Conservation (phyloP, 768 basidiomycete genomes). For the Collybiopsis luxurians region DNA sequence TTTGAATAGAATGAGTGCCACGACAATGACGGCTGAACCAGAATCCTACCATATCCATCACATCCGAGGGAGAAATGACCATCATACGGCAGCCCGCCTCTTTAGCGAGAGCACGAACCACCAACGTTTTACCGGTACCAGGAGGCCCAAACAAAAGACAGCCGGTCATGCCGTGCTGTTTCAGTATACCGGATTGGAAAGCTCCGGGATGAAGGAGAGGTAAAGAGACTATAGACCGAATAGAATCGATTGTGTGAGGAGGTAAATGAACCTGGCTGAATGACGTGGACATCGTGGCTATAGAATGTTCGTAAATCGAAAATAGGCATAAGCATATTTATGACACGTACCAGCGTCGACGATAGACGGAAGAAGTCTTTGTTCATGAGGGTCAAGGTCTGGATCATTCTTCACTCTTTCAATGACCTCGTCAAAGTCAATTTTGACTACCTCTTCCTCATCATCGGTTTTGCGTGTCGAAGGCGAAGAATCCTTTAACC, state of each 20-base stretch:
- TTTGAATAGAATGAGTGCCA: not conserved
- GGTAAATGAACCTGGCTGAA: conserved; percentile 90
- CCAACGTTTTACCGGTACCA: conserved; percentile 87
- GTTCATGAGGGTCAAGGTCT: conserved; percentile 79
- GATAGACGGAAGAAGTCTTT: conserved; percentile 77
- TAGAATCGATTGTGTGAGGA: conserved; percentile 83
- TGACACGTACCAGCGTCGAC: conserved; percentile 66
- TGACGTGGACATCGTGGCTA: conserved; percentile 75
- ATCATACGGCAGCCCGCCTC: conserved; percentile 95
- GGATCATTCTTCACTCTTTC: conserved; percentile 74
- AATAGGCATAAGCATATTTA: conserved; percentile 7
- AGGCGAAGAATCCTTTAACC: conserved; percentile 52
- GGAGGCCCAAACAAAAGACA: conserved; percentile 92
- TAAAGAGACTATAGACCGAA: conserved; percentile 87
- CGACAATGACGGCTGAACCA: not conserved
- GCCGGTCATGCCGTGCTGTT: conserved; percentile 88
- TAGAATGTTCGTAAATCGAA: conserved; percentile 7
- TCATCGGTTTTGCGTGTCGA: conserved; percentile 29
- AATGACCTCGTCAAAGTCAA: conserved; percentile 64
- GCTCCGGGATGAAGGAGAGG: conserved; percentile 85
- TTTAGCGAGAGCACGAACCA: conserved; percentile 87
- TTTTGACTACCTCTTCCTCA: conserved; percentile 33
- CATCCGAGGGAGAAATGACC: conserved; percentile 85
- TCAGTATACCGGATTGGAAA: conserved; percentile 86
- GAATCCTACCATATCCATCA: conserved; percentile 86